Evolutionary conservation across 2,329 filamentous ascomycete species (phyloP).

Genomic region (Verticillium alfalfae): DNA sequence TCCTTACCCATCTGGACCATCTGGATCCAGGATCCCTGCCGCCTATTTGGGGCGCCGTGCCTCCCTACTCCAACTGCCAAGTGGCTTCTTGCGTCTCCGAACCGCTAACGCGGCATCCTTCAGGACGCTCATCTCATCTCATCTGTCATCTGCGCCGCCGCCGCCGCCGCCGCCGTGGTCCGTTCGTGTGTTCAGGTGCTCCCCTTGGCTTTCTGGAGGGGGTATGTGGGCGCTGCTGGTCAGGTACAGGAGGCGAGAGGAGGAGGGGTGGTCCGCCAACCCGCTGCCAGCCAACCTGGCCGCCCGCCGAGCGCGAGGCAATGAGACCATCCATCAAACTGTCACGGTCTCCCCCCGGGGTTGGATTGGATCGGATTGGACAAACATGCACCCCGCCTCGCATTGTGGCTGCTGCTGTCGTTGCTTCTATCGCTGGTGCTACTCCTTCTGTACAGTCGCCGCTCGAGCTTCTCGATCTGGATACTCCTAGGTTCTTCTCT

Average conservation of each 20-base stretch:
- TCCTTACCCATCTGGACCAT: background rate
- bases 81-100: background rate
- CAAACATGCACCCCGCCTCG: slow-evolving; percentile 11
- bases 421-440: background rate
- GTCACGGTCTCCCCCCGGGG: slow-evolving; percentile 5
- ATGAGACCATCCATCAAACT: background rate
- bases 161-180: background rate
- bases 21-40: background rate
- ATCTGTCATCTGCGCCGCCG: slow-evolving; percentile 1
- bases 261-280: background rate
- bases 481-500: background rate
- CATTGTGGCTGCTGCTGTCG: slow-evolving; percentile 3
- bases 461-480: slow-evolving; percentile 1
- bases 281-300: background rate
- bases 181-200: background rate
- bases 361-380: slow-evolving; percentile 8
- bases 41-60: background rate
- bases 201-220: background rate
- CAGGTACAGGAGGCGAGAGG: no score
- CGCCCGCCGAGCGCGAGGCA: background rate
- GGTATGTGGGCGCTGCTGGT: background rate
- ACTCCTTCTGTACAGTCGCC: background rate
- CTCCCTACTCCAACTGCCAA: slow-evolving; percentile 1
- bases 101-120: slow-evolving; percentile 2
- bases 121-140: background rate